A percentile compares a stretch with the other conserved stretches of the same genome.
Conservation (phyloP, 352 stramenopile genomes). For the Globisporangium polare region DNA sequence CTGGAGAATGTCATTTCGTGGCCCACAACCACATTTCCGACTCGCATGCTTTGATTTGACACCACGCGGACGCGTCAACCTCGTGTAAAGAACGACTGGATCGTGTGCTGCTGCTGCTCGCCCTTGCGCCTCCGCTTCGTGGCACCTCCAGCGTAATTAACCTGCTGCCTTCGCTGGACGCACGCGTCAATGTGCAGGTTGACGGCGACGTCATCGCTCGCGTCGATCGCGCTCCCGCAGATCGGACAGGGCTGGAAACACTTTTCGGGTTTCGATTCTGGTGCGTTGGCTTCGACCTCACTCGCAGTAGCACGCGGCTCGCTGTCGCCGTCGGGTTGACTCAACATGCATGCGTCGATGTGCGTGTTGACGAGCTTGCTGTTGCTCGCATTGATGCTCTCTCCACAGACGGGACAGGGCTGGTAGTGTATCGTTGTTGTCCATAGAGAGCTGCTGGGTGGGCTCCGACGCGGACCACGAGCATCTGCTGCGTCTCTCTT, state of each 20-base stretch:
- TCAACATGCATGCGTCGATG: conserved; percentile 46
- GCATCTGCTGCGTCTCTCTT: neutral
- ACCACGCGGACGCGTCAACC: neutral
- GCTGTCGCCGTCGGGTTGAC: neutral
- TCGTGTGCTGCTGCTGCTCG: conserved; percentile 17
- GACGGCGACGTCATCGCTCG: conserved; percentile 14
- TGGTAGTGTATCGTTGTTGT: conserved; percentile 7
- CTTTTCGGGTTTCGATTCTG: neutral
- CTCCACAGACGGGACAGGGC: conserved; percentile 57
- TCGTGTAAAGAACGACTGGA: conserved; percentile 17
- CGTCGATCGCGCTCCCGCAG: conserved; percentile 17
- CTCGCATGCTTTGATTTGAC: no score
- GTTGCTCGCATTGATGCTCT: conserved; percentile 40
- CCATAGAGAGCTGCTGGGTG: neutral
- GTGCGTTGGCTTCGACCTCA: neutral
- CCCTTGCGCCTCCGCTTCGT: conserved; percentile 5
- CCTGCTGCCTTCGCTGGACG: neutral
- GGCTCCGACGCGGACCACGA: neutral
- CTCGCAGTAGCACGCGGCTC: neutral
- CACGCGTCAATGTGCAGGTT: conserved; percentile 26
- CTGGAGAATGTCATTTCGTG: no score
- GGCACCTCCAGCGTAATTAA: neutral
- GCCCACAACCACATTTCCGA: no score
- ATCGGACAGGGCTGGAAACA: conserved; percentile 20
- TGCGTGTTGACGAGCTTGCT: conserved; percentile 54